A percentile compares a stretch with the other conserved stretches of the same genome.
Evolutionary conservation across 352 stramenopile genomes (phyloP).

Genomic region (Globisporangium sylvaticum): DNA sequence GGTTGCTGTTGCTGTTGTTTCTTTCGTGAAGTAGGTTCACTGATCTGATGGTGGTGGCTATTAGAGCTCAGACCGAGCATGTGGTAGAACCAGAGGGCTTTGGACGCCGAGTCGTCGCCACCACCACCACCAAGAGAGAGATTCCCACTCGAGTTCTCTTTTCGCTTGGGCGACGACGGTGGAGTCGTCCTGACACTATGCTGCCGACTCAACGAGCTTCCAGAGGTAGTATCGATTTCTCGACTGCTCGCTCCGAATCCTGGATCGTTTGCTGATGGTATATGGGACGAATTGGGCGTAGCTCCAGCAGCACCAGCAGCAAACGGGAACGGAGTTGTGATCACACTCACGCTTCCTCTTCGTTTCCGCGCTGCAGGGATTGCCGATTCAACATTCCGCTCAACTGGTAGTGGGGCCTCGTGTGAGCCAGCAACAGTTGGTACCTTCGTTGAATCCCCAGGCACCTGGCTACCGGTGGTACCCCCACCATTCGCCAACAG

Average conservation of each 20-base stretch:
- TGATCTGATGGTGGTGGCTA: neutral
- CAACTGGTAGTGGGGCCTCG: neutral
- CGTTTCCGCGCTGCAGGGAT: neutral
- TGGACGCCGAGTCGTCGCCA: neutral
- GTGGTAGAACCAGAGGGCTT: slow-evolving; percentile 2
- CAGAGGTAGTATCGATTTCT: neutral
- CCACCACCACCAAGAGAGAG: too few species aligned
- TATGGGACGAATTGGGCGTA: neutral
- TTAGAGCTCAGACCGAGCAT: neutral
- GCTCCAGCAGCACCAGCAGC: neutral
- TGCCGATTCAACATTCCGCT: neutral
- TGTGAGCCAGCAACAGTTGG: neutral
- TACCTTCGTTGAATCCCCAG: neutral
- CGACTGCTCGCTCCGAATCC: neutral
- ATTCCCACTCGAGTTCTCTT: neutral
- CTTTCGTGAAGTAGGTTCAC: neutral
- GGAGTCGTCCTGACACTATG: neutral
- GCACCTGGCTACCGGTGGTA: neutral
- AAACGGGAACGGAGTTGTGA: neutral
- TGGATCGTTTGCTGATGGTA: neutral
- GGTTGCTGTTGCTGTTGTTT: slow-evolving; percentile 12
- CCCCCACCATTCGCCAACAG: slow-evolving; percentile 27
- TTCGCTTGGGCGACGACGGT: slow-evolving; percentile 6
- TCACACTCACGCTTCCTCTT: neutral
- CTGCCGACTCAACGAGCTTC: neutral